These are phyloP conservation scores for Yarrowia sp. DNA, from an alignment of 805 yeast genomes.

Conservation along the genomic window DNA sequence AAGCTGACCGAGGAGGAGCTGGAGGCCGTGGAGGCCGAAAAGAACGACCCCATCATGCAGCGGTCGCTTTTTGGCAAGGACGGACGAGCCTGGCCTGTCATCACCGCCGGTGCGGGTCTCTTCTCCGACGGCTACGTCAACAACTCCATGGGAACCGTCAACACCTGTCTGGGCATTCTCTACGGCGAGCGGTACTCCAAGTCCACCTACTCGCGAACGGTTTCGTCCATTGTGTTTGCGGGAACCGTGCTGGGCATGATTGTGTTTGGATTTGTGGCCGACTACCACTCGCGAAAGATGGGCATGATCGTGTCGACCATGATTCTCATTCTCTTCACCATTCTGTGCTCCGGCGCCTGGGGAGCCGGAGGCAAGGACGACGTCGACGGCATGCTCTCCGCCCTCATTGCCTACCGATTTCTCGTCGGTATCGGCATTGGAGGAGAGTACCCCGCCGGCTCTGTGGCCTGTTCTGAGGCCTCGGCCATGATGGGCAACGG, in stretches of 20 bases:
- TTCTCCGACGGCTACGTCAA: slow-evolving; percentile 94
- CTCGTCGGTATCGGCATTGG: slow-evolving; percentile 92
- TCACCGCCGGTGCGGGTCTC: slow-evolving; percentile 89
- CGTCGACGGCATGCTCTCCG: slow-evolving; percentile 79
- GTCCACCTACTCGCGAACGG: slow-evolving; percentile 77
- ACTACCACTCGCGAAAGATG: slow-evolving; percentile 76
- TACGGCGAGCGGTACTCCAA: slow-evolving; percentile 68
- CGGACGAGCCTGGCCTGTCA: slow-evolving; percentile 62
- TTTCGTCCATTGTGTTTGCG: slow-evolving; percentile 86
- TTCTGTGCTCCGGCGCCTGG: slow-evolving; percentile 87
- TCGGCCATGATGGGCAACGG: slow-evolving; percentile 80
- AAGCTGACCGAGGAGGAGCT: slow-evolving; percentile 10
- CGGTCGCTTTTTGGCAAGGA: slow-evolving; percentile 23
- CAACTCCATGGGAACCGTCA: slow-evolving; percentile 79
- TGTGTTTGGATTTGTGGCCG: slow-evolving; percentile 79
- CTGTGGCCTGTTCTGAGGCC: slow-evolving; percentile 93
- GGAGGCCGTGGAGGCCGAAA: background rate
- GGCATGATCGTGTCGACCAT: slow-evolving; percentile 84
- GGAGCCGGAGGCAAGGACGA: slow-evolving; percentile 64
- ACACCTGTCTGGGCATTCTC: slow-evolving; percentile 68
- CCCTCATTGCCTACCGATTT: slow-evolving; percentile 82
- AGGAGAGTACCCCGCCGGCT: slow-evolving; percentile 92
- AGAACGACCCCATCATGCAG: slow-evolving; percentile 9
- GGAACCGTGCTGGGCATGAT: slow-evolving; percentile 92
- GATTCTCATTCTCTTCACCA: slow-evolving; percentile 76